Evolutionary conservation across 352 stramenopile genomes (phyloP), one percentile per base, ranked within the genome.

Genomic region (Hyaloperonospora arabidopsidis): DNA sequence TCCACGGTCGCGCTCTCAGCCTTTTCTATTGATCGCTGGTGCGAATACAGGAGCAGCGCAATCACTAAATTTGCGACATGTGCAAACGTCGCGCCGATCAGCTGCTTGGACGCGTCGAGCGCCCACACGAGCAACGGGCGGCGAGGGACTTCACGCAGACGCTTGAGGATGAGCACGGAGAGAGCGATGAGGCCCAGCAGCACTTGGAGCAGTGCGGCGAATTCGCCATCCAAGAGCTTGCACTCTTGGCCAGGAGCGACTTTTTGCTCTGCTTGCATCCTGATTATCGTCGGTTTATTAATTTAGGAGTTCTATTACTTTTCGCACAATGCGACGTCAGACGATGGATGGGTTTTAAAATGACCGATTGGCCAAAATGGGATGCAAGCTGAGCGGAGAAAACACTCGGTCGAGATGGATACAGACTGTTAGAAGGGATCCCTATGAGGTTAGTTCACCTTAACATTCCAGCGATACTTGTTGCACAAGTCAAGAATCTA

Each of bases 21-120:
- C 19, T 76, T 49, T 45, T 70, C 57, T 21, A 67, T 53, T 35
- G 76, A 53, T 46, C 79, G 32, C 57, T 86, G 46, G 56, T 84
- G 74, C 57, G 80, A 72, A 47, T 92, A 91, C 28, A 93, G 68
- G 58, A 93, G n/a, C 21, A 93, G 86, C 19, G 83, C 85, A 61
- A 93, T 93, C n/a, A 89, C 51, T 49, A 95, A 52, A 49, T 93
- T 95, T 15, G 79, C 85, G 23, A 91, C 74, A 51, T 93, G 81
- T 15, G 85, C 81, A 46, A 92, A 90, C 43, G 77, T 84, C 2
- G 83, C 85, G 35, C 85, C 85, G 32, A 95, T 69, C 67, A 89
- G 76, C 51, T 95, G 85, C 72, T 95, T 95, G 40, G 81, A 83
- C 18, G 83, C 81, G 49, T 95, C 85, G 61, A 93, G 90, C 5